These are phyloP conservation scores for Flaveria ramosissima DNA, from an alignment of 129 eudicot species.

Conservation along the genomic window DNA sequence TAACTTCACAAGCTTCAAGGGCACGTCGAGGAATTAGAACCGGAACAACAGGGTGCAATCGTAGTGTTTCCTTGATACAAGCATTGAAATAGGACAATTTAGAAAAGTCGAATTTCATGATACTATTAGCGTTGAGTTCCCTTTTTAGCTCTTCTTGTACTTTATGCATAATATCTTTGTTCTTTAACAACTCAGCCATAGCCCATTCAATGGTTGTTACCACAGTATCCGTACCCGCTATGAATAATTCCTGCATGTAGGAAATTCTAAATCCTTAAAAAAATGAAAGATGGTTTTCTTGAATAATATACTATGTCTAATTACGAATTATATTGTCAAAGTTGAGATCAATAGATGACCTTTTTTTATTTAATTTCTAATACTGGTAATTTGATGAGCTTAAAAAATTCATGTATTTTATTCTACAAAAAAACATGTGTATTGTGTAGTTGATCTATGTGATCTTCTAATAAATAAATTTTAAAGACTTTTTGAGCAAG, in stretches of 20 bases:
- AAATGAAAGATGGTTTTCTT: too few relatives aligned
- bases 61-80: background rate
- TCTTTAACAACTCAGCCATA: constrained; percentile 38
- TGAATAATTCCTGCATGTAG: constrained; percentile 31
- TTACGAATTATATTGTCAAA: too few relatives aligned
- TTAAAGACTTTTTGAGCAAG: too few relatives aligned
- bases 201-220: constrained; percentile 41
- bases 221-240: background rate
- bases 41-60: background rate
- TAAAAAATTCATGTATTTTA: too few relatives aligned
- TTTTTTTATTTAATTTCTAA: background rate
- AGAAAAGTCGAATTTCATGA: background rate
- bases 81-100: background rate
- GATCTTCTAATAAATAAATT: too few relatives aligned
- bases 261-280: too few relatives aligned
- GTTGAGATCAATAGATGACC: too few relatives aligned
- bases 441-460: too few relatives aligned
- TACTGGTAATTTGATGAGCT: too few relatives aligned
- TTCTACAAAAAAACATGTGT: too few relatives aligned
- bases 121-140: constrained; percentile 28
- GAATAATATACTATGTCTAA: too few relatives aligned
- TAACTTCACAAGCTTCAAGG: constrained; percentile 22
- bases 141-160: constrained; percentile 23
- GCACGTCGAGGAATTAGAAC: constrained; percentile 30
- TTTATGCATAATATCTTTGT: constrained; percentile 25